Evolutionary conservation across 2,329 filamentous ascomycete genomes (phyloP).

Genomic region (Xylaria digitata): DNA sequence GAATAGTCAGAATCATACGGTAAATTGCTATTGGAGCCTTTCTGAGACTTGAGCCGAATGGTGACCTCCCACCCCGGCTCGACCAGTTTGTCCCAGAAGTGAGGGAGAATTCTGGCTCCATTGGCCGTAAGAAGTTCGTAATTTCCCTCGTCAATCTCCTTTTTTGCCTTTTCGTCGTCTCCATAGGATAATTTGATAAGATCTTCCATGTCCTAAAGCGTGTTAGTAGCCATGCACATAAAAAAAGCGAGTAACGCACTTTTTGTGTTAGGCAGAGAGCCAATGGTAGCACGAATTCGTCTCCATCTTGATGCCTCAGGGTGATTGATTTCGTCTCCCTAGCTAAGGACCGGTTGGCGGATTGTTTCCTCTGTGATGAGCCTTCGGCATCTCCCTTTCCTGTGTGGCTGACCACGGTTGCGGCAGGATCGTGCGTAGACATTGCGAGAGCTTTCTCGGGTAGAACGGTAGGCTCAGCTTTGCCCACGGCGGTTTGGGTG

Average conservation of each 20-base stretch:
- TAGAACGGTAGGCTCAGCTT: not conserved
- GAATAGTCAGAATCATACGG: not conserved
- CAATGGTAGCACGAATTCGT: slow-evolving; percentile 6
- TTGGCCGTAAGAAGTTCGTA: slow-evolving; percentile 15
- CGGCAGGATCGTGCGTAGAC: not conserved
- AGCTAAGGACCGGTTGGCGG: too few species aligned
- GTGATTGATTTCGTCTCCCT: not conserved
- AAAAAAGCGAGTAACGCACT: slow-evolving; percentile 14
- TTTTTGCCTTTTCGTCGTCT: slow-evolving; percentile 24
- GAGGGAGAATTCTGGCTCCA: slow-evolving; percentile 11
- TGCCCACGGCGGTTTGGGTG: not conserved
- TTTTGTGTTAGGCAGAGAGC: slow-evolving; percentile 20
- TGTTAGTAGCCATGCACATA: slow-evolving; percentile 10
- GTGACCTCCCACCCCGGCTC: slow-evolving; percentile 26
- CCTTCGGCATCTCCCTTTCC: not conserved
- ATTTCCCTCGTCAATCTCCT: slow-evolving; percentile 29
- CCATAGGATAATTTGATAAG: slow-evolving; percentile 26
- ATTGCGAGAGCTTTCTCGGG: not conserved
- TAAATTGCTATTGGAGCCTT: not conserved
- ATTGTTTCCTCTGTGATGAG: not conserved
- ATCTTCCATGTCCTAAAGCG: slow-evolving; percentile 28
- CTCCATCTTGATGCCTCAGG: slow-evolving; percentile 5
- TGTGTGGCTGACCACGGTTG: not conserved
- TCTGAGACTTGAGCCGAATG: slow-evolving; percentile 26
- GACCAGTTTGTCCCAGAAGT: slow-evolving; percentile 23